Conservation (phyloP, 192 early-diverging fungal species). For the Globomyces pollinis-pini region DNA sequence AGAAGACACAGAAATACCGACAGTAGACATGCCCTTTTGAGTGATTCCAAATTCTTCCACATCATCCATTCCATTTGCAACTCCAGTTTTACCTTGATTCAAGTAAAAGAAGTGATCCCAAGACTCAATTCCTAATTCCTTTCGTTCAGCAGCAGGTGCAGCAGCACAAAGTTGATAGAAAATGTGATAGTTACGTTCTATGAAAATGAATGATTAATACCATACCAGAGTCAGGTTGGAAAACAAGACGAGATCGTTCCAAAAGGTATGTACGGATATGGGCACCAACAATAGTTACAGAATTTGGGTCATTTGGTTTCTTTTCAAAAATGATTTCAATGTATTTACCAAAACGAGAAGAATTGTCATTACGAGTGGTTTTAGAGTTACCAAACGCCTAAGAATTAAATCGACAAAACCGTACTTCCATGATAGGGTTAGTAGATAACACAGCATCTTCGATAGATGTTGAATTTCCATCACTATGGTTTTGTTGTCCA, state of each 20-base stretch:
- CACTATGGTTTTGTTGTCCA: neutral
- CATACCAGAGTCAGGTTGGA: conserved; percentile 85
- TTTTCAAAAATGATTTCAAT: conserved; percentile 92
- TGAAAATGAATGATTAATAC: no score
- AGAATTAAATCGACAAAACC: conserved; percentile 9
- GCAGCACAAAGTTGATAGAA: conserved; percentile 98
- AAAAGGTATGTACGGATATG: conserved; percentile 92
- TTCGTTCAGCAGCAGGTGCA: conserved; percentile 71
- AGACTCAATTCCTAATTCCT: conserved; percentile 70
- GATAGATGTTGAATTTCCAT: conserved; percentile 34
- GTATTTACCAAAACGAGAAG: conserved; percentile 97
- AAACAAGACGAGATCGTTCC: conserved; percentile 91
- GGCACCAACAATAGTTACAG: conserved; percentile 81
- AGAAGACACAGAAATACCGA: conserved; percentile 72
- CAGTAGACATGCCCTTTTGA: conserved; percentile 70
- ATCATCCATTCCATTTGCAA: conserved; percentile 84
- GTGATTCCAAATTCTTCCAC: conserved; percentile 86
- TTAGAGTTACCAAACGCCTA: conserved; percentile 97
- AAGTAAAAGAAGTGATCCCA: conserved; percentile 79
- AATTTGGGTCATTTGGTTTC: conserved; percentile 16
- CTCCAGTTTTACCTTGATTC: conserved; percentile 71
- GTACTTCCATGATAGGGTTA: conserved; percentile 97
- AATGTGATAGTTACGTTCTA: conserved; percentile 98
- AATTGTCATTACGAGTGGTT: conserved; percentile 98
- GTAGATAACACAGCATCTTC: conserved; percentile 68